Evolutionary conservation across 257 asterid genomes (phyloP).

Genomic region (Dorcoceras hygrometricum): DNA sequence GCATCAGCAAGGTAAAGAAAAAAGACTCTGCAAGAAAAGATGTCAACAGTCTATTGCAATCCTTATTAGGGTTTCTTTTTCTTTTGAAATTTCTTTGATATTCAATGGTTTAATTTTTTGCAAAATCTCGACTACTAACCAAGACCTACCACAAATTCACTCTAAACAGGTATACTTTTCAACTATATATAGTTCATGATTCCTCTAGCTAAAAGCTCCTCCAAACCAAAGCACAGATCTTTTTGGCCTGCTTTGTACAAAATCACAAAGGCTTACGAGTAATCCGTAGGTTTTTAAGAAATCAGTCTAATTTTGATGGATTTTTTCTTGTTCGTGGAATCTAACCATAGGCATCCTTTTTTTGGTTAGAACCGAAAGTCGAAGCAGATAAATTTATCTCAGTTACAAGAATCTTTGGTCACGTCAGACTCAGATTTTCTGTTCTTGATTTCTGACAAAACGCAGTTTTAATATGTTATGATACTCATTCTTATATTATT

Average conservation of each 20-base stretch:
- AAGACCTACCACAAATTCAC: conserved; percentile 23
- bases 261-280: too few species aligned
- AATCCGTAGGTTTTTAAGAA: too few species aligned
- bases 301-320: neutral
- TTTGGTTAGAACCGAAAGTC: conserved; percentile 26
- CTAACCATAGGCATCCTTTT: conserved; percentile 21
- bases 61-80: conserved; percentile 29
- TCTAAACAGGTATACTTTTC: conserved; percentile 40
- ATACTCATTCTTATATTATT: neutral
- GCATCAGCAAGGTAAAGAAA: conserved; percentile 32
- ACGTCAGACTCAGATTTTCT: conserved; percentile 62
- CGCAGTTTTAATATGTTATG: conserved; percentile 24
- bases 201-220: neutral
- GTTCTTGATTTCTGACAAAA: conserved; percentile 48
- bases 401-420: conserved; percentile 64
- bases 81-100: neutral
- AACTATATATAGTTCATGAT: conserved; percentile 2
- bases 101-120: neutral
- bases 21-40: conserved; percentile 31
- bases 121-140: conserved; percentile 2
- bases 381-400: conserved; percentile 30
- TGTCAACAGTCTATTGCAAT: conserved; percentile 30
- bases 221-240: conserved; percentile 6
- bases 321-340: conserved; percentile 3
- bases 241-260: too few species aligned